Evolutionary conservation across 768 basidiomycete genomes (phyloP), one percentile per base, ranked within the genome.

Genomic region (Lyophyllum decastes): DNA sequence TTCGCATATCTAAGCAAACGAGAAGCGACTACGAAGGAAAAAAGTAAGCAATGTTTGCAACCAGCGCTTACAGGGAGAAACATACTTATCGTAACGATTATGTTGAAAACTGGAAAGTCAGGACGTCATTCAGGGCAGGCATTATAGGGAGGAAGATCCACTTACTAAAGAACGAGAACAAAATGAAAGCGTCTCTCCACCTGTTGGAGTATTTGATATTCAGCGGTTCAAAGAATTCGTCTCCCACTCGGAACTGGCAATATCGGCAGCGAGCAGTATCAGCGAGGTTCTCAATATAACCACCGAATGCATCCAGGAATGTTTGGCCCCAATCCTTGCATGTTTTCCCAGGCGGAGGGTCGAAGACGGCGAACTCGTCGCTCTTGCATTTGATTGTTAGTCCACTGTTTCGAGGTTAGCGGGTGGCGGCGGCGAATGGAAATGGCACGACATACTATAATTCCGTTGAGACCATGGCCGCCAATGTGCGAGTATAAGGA

Each of bases 401-500:
- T 10, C 86, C 90, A 64, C 85, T 86, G 57, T 12, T 41, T 50
- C 40, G 38, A 21, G 24, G 48, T 70, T 58, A 60, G 68, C 49
- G 35, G 10, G 17, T 30, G 35, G 46, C n/a, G 24, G 25, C 21
- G 25, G 12, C n/a, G 21, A 12, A 8, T 21, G 1, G 55, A 17
- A 19, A 49, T 5, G 10, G 24, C n/a, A 14, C 8, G 17, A 68
- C 78, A 54, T 64, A 87, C 84, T 90, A 84, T 10, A 95, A 77
- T 63, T 91, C 92, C 4, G 89, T 92, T 0, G 89, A 83, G 27
- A 92, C 73, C 78, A 94, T 87, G 17, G 91, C 84, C 6, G 85
- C 79, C 24, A 93, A 70, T 11, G 84, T 76, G 22, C 89, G 82
- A 0, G 89, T 92, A 70, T 85, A 90, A 0, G 92, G 91, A 45